phyloP scores from a whole-genome alignment of 2,329 filamentous ascomycete species.

The Didymella exigua region DNA sequence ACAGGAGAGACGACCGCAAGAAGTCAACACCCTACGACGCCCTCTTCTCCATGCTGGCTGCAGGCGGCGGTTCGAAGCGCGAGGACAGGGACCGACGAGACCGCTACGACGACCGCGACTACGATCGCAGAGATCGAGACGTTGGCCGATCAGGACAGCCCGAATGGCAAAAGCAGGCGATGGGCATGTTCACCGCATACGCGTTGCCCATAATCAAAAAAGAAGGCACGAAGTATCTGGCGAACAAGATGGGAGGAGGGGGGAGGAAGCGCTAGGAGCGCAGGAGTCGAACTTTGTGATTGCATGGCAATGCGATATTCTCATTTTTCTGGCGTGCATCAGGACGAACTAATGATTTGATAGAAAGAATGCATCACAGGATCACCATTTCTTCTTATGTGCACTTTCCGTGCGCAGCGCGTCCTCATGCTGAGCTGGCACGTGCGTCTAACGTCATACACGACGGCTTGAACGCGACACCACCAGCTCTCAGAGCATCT shows the following conservation, averaged over 20 bases:
- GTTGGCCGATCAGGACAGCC: constrained; percentile 23
- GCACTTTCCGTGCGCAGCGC: background rate
- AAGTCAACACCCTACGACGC: constrained; percentile 15
- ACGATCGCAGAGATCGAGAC: constrained; percentile 22
- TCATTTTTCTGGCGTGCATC: constrained; percentile 1
- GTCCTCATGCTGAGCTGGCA: background rate
- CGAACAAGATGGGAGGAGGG: constrained; percentile 33
- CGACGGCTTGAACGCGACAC: background rate
- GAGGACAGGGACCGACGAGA: constrained; percentile 25
- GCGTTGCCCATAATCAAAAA: constrained; percentile 43
- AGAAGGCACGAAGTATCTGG: constrained; percentile 40
- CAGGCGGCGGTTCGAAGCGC: constrained; percentile 22
- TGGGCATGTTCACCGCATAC: constrained; percentile 42
- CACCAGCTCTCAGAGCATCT: background rate
- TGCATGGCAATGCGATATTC: constrained; percentile 2
- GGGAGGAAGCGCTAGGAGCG: constrained; percentile 14
- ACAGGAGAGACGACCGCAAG: constrained; percentile 25
- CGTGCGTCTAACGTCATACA: background rate
- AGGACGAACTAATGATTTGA: background rate
- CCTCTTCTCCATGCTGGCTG: constrained; percentile 13
- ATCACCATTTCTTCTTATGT: background rate
- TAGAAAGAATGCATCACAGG: constrained; percentile 2
- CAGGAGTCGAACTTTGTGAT: constrained; percentile 8
- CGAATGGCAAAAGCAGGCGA: constrained; percentile 41
- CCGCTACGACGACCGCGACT: constrained; percentile 24